Percentiles rank a stretch among this genome's conserved stretches.
These are phyloP conservation scores for Ganoderma multipileum DNA, from an alignment of 1,284 basidiomycete genomes.

Conservation along the genomic window DNA sequence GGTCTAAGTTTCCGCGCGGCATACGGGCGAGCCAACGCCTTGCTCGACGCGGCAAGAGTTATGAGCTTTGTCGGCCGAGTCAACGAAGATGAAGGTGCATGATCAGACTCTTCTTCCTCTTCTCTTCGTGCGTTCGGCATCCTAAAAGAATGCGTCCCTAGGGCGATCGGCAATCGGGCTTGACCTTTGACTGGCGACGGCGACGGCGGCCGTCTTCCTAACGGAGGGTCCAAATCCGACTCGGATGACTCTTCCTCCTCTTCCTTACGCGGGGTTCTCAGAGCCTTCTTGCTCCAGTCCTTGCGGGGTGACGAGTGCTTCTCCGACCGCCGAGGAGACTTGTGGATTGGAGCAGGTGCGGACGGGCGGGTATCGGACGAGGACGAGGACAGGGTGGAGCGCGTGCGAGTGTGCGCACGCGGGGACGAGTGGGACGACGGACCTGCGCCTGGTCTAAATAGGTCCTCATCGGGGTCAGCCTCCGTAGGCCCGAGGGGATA, in stretches of 20 bases:
- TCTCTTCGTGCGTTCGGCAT: neutral
- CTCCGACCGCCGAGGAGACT: slow-evolving; percentile 37
- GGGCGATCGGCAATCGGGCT: neutral
- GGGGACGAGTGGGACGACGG: slow-evolving; percentile 17
- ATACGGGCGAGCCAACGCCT: slow-evolving; percentile 8
- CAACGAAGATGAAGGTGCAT: slow-evolving; percentile 25
- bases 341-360: slow-evolving; percentile 20
- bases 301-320: slow-evolving; percentile 29
- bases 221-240: neutral
- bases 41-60: slow-evolving; percentile 3
- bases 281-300: neutral
- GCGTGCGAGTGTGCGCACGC: slow-evolving; percentile 17
- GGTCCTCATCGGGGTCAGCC: slow-evolving; percentile 16
- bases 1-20: slow-evolving; percentile 15
- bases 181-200: slow-evolving; percentile 23
- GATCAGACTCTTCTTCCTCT: slow-evolving; percentile 21
- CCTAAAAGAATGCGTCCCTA: neutral
- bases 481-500: slow-evolving; percentile 1
- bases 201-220: slow-evolving; percentile 16
- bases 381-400: slow-evolving; percentile 12
- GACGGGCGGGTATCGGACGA: slow-evolving; percentile 15
- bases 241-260: slow-evolving; percentile 25
- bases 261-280: slow-evolving; percentile 3
- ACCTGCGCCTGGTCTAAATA: slow-evolving; percentile 7
- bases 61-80: slow-evolving; percentile 8